phyloP scores from a whole-genome alignment of 768 basidiomycete genomes.

The Postia placenta region DNA sequence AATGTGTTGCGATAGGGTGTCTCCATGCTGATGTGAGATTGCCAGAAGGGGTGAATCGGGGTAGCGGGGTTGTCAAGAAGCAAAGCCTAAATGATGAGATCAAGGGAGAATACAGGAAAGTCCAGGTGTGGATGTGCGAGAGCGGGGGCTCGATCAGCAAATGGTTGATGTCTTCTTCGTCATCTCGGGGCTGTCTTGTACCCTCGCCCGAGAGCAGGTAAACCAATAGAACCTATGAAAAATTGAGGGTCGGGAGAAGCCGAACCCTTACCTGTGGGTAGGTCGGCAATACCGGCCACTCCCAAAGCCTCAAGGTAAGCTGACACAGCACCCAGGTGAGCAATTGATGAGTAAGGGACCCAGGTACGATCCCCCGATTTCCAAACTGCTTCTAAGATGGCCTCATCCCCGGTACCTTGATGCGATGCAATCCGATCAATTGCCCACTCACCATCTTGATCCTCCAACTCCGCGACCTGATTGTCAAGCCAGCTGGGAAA shows the following conservation, averaged over 20 bases:
- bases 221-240: no score
- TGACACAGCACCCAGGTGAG: constrained; percentile 14
- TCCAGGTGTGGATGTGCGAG: no score
- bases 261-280: background rate
- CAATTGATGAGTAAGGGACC: constrained; percentile 22
- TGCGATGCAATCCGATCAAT: constrained; percentile 23
- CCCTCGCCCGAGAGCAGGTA: no score
- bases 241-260: constrained; percentile 7
- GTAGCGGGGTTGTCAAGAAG: no score
- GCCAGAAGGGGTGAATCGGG: background rate
- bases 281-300: background rate
- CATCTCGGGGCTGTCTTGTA: background rate
- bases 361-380: constrained; percentile 30
- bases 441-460: constrained; percentile 20
- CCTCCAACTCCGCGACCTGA: constrained; percentile 19
- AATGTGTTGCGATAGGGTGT: background rate
- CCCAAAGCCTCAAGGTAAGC: constrained; percentile 22
- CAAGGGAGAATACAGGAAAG: no score
- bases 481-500: constrained; percentile 29
- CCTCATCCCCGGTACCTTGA: constrained; percentile 16
- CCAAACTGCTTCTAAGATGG: constrained; percentile 29
- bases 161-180: background rate
- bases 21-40: background rate
- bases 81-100: no score
- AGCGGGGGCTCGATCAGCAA: background rate